A percentile compares a stretch with the other conserved stretches of the same genome.
Conservation (phyloP, 2,329 filamentous ascomycete genomes). For the Alternaria solani region DNA sequence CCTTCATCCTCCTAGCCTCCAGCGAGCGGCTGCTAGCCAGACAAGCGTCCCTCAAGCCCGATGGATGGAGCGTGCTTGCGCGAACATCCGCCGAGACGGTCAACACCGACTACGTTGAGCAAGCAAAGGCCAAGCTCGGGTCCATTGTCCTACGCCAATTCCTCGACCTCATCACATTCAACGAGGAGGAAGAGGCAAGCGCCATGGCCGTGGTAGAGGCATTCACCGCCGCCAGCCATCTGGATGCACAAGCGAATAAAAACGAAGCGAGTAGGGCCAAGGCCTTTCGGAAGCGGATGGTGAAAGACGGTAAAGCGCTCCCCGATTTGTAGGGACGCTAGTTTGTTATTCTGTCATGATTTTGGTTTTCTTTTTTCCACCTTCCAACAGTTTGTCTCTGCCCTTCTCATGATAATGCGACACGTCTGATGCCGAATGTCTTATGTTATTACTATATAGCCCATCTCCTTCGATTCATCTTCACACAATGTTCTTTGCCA, state of each 20-base stretch:
- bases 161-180: constrained; percentile 36
- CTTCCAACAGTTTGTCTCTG: constrained; percentile 6
- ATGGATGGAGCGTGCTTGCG: constrained; percentile 40
- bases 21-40: constrained; percentile 39
- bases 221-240: constrained; percentile 37
- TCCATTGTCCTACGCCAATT: constrained; percentile 39
- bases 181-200: constrained; percentile 25
- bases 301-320: constrained; percentile 14
- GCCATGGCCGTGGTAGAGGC: constrained; percentile 37
- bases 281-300: constrained; percentile 36
- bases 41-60: constrained; percentile 27
- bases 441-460: constrained; percentile 22
- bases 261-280: constrained; percentile 31
- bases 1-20: constrained; percentile 36
- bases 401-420: constrained; percentile 23
- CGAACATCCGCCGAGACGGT: constrained; percentile 30
- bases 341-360: constrained; percentile 9
- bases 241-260: constrained; percentile 32
- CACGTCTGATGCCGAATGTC: constrained; percentile 23
- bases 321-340: constrained; percentile 5
- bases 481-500: not conserved
- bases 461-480: constrained; percentile 12
- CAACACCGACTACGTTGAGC: constrained; percentile 32
- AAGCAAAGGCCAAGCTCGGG: constrained; percentile 38
- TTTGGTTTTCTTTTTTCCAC: constrained; percentile 4